phyloP scores from a whole-genome alignment of 768 basidiomycete species.

The Daedalea quercina region DNA sequence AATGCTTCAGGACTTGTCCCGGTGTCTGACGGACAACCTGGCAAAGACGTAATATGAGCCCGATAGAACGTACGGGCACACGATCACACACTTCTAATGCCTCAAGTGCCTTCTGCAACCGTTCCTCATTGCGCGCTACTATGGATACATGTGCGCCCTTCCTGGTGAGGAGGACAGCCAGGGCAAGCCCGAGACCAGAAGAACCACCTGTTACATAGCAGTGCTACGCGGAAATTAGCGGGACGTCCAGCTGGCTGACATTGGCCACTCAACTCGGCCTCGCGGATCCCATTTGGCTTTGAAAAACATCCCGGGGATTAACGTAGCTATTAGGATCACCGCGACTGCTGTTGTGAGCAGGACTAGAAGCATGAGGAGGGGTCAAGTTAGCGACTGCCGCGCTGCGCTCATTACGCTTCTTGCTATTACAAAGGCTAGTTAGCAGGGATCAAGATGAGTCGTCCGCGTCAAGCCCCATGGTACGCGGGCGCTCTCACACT shows the following conservation, averaged over 20 bases:
- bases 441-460: too few species aligned
- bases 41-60: neutral
- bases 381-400: too few species aligned
- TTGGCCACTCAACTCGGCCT: constrained; percentile 14
- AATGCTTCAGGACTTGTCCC: constrained; percentile 54
- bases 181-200: constrained; percentile 69
- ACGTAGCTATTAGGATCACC: neutral
- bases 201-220: constrained; percentile 84
- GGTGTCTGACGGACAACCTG: constrained; percentile 49
- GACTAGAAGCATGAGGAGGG: neutral
- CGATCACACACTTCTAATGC: constrained; percentile 50
- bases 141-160: constrained; percentile 81
- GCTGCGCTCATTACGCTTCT: too few species aligned
- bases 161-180: constrained; percentile 59
- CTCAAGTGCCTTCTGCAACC: constrained; percentile 51
- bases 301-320: constrained; percentile 12
- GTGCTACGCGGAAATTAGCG: constrained; percentile 41
- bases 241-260: neutral
- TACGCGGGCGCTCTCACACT: too few species aligned
- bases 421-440: too few species aligned
- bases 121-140: constrained; percentile 67
- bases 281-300: constrained; percentile 23
- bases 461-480: too few species aligned
- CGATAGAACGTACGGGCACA: too few species aligned
- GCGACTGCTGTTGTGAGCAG: constrained; percentile 3